Evolutionary conservation across 352 stramenopile species (phyloP).

Genomic region (Pythium pectinolyticum): DNA sequence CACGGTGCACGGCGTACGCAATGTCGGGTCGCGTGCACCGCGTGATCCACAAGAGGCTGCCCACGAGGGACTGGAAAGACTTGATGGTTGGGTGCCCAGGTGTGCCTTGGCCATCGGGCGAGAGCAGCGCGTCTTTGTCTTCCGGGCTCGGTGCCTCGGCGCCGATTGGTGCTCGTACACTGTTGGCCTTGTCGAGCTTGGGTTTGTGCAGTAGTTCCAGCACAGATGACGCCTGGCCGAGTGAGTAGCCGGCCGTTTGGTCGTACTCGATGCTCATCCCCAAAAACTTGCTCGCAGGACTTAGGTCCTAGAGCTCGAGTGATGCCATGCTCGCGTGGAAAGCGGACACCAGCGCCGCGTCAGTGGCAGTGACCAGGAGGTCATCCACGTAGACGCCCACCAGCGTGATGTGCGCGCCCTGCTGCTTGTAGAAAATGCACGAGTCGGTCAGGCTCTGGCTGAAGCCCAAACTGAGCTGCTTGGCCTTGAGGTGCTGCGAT

Average conservation of each 20-base stretch:
- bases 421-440: slow-evolving; percentile 28
- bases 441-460: slow-evolving; percentile 27
- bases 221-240: slow-evolving; percentile 31
- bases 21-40: slow-evolving; percentile 33
- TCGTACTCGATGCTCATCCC: slow-evolving; percentile 29
- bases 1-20: slow-evolving; percentile 26
- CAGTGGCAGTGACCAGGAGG: slow-evolving; percentile 25
- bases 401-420: not conserved
- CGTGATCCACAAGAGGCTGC: slow-evolving; percentile 33
- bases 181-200: slow-evolving; percentile 20
- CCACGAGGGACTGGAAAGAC: slow-evolving; percentile 32
- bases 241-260: not conserved
- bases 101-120: not conserved
- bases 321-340: slow-evolving; percentile 16
- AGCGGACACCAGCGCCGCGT: slow-evolving; percentile 1
- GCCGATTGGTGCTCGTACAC: not conserved
- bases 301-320: slow-evolving; percentile 35
- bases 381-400: slow-evolving; percentile 37
- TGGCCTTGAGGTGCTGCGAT: slow-evolving; percentile 9
- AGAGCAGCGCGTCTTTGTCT: not conserved
- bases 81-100: not conserved
- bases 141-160: not conserved
- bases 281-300: slow-evolving; percentile 26
- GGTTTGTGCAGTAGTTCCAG: slow-evolving; percentile 24
- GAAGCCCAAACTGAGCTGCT: slow-evolving; percentile 15